Evolutionary conservation across 805 yeast species (phyloP), one percentile per base, ranked within the genome.

Genomic region (Debaryomyces prosopidis): DNA sequence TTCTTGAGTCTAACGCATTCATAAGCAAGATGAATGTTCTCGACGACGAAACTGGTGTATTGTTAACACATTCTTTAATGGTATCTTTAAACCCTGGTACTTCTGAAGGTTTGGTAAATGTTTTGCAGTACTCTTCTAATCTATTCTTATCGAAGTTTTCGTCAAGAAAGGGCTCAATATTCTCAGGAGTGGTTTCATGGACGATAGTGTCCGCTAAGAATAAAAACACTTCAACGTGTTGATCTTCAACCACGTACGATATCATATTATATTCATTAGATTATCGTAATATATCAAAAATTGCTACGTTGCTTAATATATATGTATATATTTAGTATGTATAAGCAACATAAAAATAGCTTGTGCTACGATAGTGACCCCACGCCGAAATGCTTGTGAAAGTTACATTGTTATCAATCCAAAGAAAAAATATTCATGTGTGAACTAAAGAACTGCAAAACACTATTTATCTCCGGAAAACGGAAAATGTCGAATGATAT

Each of bases 151-250:
- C 61, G 39, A 70, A 61, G n/a, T 48, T 49, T 2, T 53, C 51
- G 31, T 54, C 53, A 19, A 71, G 51, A 37, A 48, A 54, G 1
- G 65, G 63, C 35, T 48, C 55, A 23, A 71, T 50, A 12, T 41
- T 43, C 1, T 62, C 65, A 3, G 68, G 62, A 3, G 61, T 47
- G 1, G 66, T 57, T 19, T 66, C 70, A 43, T 63, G 69, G 43
- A 69, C 43, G 14, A 69, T 41, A 4, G 66, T 73, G 53, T 72
- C 77, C 4, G 68, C 57, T 33, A 70, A 47, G 11, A 57, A 50
- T 17, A 62, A 44, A 27, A 69, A 53, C 11, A 60, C 52, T 7
- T 61, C 69, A 35, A 67, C 36, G 39, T 68, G 66, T 11, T 45
- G 44, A n/a, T 52, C 56, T 23, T 53, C 49, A 14, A 47, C 45